Percentiles rank a stretch among this genome's conserved stretches.
These are phyloP conservation scores for Cucurbita moschata DNA, from an alignment of 306 rosid species.

Conservation along the genomic window DNA sequence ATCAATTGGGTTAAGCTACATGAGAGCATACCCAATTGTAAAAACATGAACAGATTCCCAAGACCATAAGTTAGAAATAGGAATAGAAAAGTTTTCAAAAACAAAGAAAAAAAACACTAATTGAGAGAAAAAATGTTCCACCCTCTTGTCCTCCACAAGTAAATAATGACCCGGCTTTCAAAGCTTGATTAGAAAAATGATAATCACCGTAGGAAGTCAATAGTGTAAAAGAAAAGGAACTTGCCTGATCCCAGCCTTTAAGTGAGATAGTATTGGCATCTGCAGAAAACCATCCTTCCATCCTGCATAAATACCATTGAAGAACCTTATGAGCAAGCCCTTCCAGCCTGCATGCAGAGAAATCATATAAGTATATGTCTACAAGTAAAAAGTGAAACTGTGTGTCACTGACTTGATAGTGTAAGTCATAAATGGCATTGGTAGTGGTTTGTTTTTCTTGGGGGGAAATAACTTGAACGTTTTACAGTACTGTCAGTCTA, in stretches of 20 bases:
- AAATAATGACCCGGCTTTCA: background rate
- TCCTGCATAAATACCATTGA: slow-evolving; percentile 96
- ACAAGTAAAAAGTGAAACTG: background rate
- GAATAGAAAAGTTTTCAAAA: background rate
- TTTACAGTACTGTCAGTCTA: background rate
- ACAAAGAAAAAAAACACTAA: background rate
- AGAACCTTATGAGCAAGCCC: slow-evolving; percentile 80
- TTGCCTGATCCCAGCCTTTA: slow-evolving; percentile 94
- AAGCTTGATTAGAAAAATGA: background rate
- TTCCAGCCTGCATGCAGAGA: slow-evolving; percentile 53
- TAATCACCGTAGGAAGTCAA: background rate
- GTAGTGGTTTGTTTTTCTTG: background rate
- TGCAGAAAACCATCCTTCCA: slow-evolving; percentile 99
- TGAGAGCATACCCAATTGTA: background rate
- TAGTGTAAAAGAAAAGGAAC: background rate
- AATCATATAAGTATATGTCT: background rate
- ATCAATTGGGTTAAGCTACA: background rate
- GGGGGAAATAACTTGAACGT: background rate
- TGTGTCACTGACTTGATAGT: background rate
- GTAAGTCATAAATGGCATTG: background rate
- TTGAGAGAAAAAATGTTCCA: background rate
- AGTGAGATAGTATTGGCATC: slow-evolving; percentile 87
- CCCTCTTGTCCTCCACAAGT: background rate
- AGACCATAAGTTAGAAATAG: background rate
- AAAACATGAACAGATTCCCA: background rate